A percentile compares a stretch with the other conserved stretches of the same genome.
Conservation (phyloP, 2,329 filamentous ascomycete species). For the Fusarium torulosum region DNA sequence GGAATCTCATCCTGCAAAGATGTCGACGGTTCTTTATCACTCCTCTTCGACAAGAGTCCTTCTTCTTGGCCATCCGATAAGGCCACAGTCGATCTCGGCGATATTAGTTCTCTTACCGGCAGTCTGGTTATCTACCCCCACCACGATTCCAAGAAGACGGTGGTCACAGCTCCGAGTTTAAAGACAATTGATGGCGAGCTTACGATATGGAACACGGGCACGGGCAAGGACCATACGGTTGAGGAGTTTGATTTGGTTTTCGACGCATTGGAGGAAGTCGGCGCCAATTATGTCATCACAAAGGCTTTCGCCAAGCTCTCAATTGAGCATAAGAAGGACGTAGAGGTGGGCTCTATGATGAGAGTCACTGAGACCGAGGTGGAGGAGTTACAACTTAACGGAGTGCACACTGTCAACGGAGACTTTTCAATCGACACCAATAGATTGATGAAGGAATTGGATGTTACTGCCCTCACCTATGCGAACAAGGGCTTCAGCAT, state of each 20-base stretch:
- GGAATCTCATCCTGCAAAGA: constrained; percentile 43
- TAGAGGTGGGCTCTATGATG: constrained; percentile 41
- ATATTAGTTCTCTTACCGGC: constrained; percentile 39
- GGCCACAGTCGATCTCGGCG: constrained; percentile 46
- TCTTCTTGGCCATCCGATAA: constrained; percentile 43
- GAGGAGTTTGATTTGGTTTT: constrained; percentile 40
- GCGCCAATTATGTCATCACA: constrained; percentile 44
- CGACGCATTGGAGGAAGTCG: constrained; percentile 38
- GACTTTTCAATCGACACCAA: constrained; percentile 48
- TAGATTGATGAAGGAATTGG: constrained; percentile 34
- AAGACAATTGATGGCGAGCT: constrained; percentile 41
- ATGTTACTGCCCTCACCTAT: constrained; percentile 33
- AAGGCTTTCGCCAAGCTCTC: constrained; percentile 39
- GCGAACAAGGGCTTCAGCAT: constrained; percentile 43
- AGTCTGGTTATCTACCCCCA: constrained; percentile 47
- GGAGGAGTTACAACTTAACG: constrained; percentile 37
- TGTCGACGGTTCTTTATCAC: constrained; percentile 47
- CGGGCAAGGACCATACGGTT: constrained; percentile 26
- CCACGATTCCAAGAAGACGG: constrained; percentile 42
- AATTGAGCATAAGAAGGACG: constrained; percentile 37
- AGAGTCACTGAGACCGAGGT: constrained; percentile 43
- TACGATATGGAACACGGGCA: constrained; percentile 45
- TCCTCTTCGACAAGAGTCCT: constrained; percentile 44
- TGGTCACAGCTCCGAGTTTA: constrained; percentile 38
- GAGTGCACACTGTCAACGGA: constrained; percentile 42